These are phyloP conservation scores for Solanum hybrid DNA, from an alignment of 305 asterid species.

Conservation along the genomic window DNA sequence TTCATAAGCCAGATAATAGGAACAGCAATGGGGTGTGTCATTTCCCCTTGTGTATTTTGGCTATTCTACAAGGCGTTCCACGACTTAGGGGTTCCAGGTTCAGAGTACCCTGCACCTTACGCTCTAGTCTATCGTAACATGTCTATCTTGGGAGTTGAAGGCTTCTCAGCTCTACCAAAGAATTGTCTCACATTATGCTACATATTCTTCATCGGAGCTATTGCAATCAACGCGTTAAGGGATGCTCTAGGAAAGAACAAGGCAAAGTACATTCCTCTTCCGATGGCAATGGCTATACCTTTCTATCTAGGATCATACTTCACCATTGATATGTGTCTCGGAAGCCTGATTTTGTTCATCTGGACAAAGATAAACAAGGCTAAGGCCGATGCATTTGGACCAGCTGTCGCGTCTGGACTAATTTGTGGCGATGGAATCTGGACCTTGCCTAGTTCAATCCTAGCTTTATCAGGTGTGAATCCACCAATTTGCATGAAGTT, in stretches of 20 bases:
- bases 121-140: constrained; percentile 6
- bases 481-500: constrained; percentile 16
- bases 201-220: constrained; percentile 5
- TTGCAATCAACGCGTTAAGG: constrained; percentile 1
- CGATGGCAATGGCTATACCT: constrained; percentile 20
- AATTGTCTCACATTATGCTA: constrained; percentile 8
- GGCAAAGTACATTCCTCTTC: constrained; percentile 10
- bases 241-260: constrained; percentile 3
- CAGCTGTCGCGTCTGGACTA: constrained; percentile 17
- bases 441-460: constrained; percentile 13
- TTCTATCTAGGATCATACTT: constrained; percentile 15
- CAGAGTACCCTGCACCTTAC: constrained; percentile 10
- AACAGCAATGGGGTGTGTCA: constrained; percentile 17
- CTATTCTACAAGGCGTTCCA: constrained; percentile 7
- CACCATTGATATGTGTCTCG: constrained; percentile 6
- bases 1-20: constrained; percentile 11
- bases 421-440: constrained; percentile 13
- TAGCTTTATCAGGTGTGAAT: constrained; percentile 9
- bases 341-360: constrained; percentile 10
- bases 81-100: constrained; percentile 1
- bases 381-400: constrained; percentile 17
- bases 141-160: constrained; percentile 6
- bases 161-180: constrained; percentile 8
- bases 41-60: constrained; percentile 10
- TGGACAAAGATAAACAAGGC: constrained; percentile 15